phyloP scores from a whole-genome alignment of 805 yeast species.

The Metschnikowia dekortorum region DNA sequence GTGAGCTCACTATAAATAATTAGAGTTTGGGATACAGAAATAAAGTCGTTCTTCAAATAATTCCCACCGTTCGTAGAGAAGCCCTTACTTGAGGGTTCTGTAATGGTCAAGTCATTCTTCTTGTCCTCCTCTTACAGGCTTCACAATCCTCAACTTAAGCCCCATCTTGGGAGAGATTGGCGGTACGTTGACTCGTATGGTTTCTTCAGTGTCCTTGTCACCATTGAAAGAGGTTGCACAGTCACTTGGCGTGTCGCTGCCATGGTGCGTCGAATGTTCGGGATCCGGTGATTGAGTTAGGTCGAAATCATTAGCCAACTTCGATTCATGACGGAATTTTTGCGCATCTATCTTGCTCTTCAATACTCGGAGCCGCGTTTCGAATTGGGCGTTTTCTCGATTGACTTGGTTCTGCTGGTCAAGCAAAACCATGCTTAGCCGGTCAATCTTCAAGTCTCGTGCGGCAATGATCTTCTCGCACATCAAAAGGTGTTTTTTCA shows the following conservation, averaged over 20 bases:
- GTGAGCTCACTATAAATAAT: slow-evolving; percentile 18
- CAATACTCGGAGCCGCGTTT: slow-evolving; percentile 31
- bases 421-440: slow-evolving; percentile 45
- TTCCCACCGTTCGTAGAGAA: neutral
- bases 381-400: slow-evolving; percentile 48
- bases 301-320: slow-evolving; percentile 1
- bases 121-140: slow-evolving; percentile 55
- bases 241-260: neutral
- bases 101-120: neutral
- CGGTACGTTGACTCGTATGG: slow-evolving; percentile 6
- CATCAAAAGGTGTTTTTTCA: slow-evolving; percentile 53
- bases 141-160: slow-evolving; percentile 54
- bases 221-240: slow-evolving; percentile 2
- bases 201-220: slow-evolving; percentile 1
- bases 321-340: slow-evolving; percentile 11
- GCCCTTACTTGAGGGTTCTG: neutral
- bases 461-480: slow-evolving; percentile 54
- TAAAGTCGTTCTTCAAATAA: neutral
- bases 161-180: slow-evolving; percentile 40
- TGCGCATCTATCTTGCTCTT: slow-evolving; percentile 16
- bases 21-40: slow-evolving; percentile 1
- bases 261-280: neutral
- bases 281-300: neutral
- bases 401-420: slow-evolving; percentile 48
- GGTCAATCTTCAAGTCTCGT: slow-evolving; percentile 52